Conservation (phyloP, 805 yeast species). For the Cyberlindnera meyerae region DNA sequence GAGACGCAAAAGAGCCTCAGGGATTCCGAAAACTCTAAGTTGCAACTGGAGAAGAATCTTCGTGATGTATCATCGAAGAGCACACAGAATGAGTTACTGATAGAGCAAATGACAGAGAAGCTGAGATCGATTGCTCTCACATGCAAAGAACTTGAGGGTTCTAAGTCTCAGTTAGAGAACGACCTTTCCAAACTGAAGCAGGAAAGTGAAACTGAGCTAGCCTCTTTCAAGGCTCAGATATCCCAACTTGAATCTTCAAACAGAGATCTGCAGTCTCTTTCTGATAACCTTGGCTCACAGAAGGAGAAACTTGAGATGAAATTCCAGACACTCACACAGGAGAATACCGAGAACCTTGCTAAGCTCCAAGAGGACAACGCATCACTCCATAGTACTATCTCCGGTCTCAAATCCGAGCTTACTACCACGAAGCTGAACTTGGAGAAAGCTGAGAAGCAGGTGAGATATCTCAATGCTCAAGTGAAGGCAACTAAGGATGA, state of each 20-base stretch:
- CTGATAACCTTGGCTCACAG: constrained; percentile 11
- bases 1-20: constrained; percentile 3
- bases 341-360: constrained; percentile 1
- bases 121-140: constrained; percentile 37
- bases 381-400: neutral
- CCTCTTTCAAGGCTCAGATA: constrained; percentile 11
- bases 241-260: constrained; percentile 11
- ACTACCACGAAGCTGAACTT: constrained; percentile 6
- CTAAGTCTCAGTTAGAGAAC: constrained; percentile 20
- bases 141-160: constrained; percentile 26
- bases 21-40: constrained; percentile 1
- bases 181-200: constrained; percentile 10
- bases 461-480: constrained; percentile 10
- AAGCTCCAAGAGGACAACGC: constrained; percentile 6
- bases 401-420: constrained; percentile 9
- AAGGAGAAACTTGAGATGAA: constrained; percentile 3
- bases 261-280: constrained; percentile 5
- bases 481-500: constrained; percentile 6
- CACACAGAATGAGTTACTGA: constrained; percentile 30
- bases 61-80: constrained; percentile 24
- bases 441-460: constrained; percentile 7
- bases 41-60: constrained; percentile 21
- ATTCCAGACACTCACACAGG: neutral
- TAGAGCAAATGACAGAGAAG: constrained; percentile 41
- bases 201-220: constrained; percentile 13